Conservation (phyloP, 306 rosid species). For the Luffa acutangula region DNA sequence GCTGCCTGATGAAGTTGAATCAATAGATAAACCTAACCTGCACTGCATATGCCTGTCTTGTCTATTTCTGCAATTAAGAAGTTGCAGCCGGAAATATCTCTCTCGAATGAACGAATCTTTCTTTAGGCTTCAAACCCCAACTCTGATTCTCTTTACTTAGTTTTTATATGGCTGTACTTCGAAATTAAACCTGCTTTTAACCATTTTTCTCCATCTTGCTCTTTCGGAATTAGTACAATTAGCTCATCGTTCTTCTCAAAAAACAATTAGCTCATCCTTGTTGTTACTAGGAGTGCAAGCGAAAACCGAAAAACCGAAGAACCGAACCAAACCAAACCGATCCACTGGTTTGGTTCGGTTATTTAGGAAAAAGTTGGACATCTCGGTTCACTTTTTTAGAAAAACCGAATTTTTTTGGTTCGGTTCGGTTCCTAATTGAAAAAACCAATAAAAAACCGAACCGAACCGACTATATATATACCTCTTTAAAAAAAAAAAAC, state of each 20-base stretch:
- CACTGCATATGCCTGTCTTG: background rate
- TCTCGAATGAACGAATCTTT: background rate
- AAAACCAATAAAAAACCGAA: no score
- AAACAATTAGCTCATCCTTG: no score
- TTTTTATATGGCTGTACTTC: background rate
- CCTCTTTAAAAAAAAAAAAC: no score
- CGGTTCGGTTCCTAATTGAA: no score
- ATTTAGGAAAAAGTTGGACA: no score
- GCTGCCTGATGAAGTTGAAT: background rate
- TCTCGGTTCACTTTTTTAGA: no score
- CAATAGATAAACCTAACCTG: background rate
- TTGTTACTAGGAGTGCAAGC: no score
- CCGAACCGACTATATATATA: no score
- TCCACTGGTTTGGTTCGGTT: no score
- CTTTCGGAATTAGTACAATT: background rate
- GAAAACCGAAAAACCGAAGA: no score
- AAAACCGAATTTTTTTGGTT: no score
- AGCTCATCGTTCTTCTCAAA: background rate
- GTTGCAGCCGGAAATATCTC: background rate
- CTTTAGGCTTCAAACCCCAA: background rate
- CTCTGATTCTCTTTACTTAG: background rate
- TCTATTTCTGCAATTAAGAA: background rate
- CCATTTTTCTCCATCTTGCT: background rate
- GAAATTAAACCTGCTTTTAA: background rate
- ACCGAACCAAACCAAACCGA: no score